These are phyloP conservation scores for Cyclostephanos invisitatus DNA, from an alignment of 108 stramenopile species.

Conservation along the genomic window DNA sequence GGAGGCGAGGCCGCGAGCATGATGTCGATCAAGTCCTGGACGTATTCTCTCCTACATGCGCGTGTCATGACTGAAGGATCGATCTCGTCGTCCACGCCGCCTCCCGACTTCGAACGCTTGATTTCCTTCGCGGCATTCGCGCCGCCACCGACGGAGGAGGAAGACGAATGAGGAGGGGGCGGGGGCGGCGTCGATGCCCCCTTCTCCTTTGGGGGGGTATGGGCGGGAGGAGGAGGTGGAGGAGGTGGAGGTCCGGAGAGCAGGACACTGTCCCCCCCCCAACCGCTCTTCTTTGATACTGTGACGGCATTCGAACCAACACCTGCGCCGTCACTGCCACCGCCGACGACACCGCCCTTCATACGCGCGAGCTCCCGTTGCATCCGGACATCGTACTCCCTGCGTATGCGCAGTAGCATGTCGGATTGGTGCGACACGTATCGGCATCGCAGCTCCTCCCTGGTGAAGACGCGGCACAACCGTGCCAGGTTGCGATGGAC, in stretches of 20 bases:
- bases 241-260: not conserved
- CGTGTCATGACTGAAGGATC: constrained; percentile 18
- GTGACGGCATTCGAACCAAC: not conserved
- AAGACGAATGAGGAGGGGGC: not conserved
- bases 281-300: not conserved
- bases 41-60: constrained; percentile 48
- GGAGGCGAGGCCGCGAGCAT: constrained; percentile 61
- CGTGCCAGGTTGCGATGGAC: constrained; percentile 76
- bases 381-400: constrained; percentile 37
- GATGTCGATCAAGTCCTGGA: constrained; percentile 72
- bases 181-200: not conserved
- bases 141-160: not conserved
- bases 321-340: not conserved
- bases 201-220: not conserved
- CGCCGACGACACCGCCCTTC: constrained; percentile 2
- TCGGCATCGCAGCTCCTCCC: constrained; percentile 77
- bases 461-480: constrained; percentile 70
- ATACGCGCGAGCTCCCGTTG: constrained; percentile 1
- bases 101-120: not conserved
- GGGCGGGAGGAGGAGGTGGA: not conserved
- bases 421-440: constrained; percentile 72
- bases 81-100: not conserved
- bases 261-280: not conserved
- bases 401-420: constrained; percentile 48
- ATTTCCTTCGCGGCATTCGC: constrained; percentile 17